Evolutionary conservation across 495 filamentous ascomycete species (phyloP).

Genomic region (Daldinia grandis): DNA sequence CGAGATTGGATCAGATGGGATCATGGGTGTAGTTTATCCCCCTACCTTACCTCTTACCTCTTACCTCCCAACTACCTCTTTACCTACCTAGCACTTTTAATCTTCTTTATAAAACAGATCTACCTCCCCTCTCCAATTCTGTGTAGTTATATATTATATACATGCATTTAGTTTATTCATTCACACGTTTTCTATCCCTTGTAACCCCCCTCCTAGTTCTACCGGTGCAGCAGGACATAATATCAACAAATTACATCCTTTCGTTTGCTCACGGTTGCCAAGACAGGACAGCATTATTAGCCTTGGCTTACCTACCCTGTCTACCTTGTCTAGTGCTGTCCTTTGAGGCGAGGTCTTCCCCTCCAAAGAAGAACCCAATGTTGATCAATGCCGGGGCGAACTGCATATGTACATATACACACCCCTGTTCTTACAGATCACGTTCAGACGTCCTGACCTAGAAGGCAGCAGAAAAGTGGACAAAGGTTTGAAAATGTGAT

Average conservation of each 20-base stretch:
- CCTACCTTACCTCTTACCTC: neutral
- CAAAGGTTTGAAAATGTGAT: slow-evolving; percentile 25
- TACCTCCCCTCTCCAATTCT: slow-evolving; percentile 3
- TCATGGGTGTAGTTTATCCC: slow-evolving; percentile 28
- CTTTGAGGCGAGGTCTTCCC: slow-evolving; percentile 27
- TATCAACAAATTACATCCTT: slow-evolving; percentile 24
- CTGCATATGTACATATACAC: slow-evolving; percentile 16
- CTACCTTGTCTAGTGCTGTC: slow-evolving; percentile 17
- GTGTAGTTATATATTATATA: neutral
- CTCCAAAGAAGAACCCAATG: slow-evolving; percentile 20
- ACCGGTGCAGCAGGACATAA: neutral
- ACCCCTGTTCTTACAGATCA: slow-evolving; percentile 23
- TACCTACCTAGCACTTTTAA: slow-evolving; percentile 1
- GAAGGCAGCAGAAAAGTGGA: slow-evolving; percentile 6
- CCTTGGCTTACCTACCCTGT: slow-evolving; percentile 7
- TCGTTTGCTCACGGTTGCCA: slow-evolving; percentile 29
- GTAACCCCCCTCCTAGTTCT: neutral
- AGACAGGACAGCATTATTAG: slow-evolving; percentile 23
- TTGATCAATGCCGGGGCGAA: slow-evolving; percentile 37
- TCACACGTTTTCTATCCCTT: neutral
- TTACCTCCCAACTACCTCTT: neutral
- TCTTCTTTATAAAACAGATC: slow-evolving; percentile 28
- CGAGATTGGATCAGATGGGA: slow-evolving; percentile 41
- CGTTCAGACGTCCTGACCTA: neutral
- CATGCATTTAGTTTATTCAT: neutral